Base-by-base conservation (phyloP, 2,329 filamentous ascomycete genomes). In the Colletotrichum eleusines region DNA sequence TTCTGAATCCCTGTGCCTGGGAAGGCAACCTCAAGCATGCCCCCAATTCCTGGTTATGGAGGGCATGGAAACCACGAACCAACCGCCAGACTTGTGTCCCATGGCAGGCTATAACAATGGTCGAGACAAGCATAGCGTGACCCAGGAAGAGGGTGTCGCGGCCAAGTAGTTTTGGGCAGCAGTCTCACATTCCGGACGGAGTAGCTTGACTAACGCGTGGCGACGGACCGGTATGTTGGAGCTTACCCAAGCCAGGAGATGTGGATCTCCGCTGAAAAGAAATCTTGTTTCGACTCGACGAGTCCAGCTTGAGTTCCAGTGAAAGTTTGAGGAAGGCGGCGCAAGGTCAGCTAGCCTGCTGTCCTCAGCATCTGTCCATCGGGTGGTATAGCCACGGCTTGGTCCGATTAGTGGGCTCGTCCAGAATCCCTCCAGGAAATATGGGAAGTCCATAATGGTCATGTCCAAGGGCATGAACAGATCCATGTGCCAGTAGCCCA, bases 11-110 rank as follows among this genome's bases (percentile, higher is more conserved):
- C 26, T 20, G 8, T 48, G 40, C 54, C 55, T 48, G 26, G 55
- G n/a, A 12, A 28, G 51, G 66, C 48, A 48, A 38, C 35, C 46
- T 35, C 23, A 57, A 42, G 26, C 51, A 48, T 26, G 23, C 51
- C 51, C 26, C 9, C 5, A 8, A 20, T 14, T 40, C 18, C n/a
- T 35, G 31, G 33, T 28, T 33, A 51, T 18, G 16, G n/a, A 28
- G 16, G 33, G 16, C 26, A 51, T 5, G 20, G 46, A 18, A 20
- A 40, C 44, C 38, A 20, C 50, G 44, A 71, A 63, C 64, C 69
- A 71, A 63, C 64, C 69, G 69, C 69, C 69, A 71, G 69, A 71
- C 69, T 51, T 38, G 31, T 54, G 69, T 71, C 69, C 69, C 69
- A 71, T 71, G 69, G 69, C 69, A 68, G 69, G 64, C 40, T 68